Evolutionary conservation across 495 filamentous ascomycete genomes (phyloP).

Genomic region (Penicillium dipodomyicola): DNA sequence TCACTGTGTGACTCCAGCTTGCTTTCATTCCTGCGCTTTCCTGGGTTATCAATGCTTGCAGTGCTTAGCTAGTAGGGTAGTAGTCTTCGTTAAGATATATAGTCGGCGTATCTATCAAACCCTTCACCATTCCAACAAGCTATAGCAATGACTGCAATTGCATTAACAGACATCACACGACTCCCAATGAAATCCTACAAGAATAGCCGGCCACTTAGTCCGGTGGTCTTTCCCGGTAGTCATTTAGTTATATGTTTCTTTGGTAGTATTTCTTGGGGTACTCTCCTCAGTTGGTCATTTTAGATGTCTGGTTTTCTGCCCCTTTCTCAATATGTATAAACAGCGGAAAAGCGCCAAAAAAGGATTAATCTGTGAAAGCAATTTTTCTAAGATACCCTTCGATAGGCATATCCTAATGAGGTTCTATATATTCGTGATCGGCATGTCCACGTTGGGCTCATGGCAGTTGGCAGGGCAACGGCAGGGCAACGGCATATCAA

Average conservation of each 20-base stretch:
- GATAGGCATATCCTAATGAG: too few relatives aligned
- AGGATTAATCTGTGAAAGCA: too few relatives aligned
- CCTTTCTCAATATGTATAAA: too few relatives aligned
- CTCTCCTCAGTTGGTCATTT: too few relatives aligned
- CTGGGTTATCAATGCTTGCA: neutral
- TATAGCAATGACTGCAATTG: neutral
- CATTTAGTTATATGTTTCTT: too few relatives aligned
- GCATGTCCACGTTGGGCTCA: constrained; percentile 1
- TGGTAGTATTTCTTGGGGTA: too few relatives aligned
- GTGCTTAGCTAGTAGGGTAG: neutral
- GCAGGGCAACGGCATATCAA: constrained; percentile 3
- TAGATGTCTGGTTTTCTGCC: too few relatives aligned
- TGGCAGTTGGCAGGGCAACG: constrained; percentile 14
- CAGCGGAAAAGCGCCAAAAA: too few relatives aligned
- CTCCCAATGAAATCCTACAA: neutral
- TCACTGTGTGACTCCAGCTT: neutral
- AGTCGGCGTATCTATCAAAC: neutral
- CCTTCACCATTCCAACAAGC: neutral
- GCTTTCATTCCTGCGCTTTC: neutral
- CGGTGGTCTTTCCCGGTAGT: too few relatives aligned
- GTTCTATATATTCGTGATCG: neutral
- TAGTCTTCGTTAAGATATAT: neutral
- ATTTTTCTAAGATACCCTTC: too few relatives aligned
- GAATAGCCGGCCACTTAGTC: too few relatives aligned
- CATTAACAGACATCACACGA: neutral